Percentiles rank a stretch among this genome's conserved stretches.
Conservation (phyloP, 441 rosid genomes). For the Corymbia calophylla region DNA sequence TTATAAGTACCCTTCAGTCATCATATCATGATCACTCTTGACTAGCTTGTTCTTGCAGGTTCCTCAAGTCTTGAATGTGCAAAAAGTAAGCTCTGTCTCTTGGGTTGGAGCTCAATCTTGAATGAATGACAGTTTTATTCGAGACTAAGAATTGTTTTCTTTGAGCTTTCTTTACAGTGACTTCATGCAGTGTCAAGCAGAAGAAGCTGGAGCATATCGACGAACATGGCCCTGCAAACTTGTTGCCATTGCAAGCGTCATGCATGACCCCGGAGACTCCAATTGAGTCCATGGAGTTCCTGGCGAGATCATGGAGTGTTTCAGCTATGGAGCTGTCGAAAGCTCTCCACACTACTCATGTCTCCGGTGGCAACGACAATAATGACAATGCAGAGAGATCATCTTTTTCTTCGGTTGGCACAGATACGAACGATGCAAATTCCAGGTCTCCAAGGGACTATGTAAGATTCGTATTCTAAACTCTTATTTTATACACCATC, state of each 20-base stretch:
- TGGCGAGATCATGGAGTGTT: conserved; percentile 90
- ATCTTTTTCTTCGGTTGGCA: conserved; percentile 10
- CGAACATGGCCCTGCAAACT: conserved; percentile 45
- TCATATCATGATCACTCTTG: neutral
- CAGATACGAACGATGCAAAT: conserved; percentile 21
- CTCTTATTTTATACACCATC: neutral
- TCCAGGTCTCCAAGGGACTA: conserved; percentile 28
- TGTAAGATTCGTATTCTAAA: conserved; percentile 19
- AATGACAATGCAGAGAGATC: conserved; percentile 7
- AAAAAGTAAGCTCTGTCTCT: neutral
- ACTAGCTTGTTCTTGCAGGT: neutral
- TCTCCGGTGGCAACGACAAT: neutral
- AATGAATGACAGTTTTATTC: neutral
- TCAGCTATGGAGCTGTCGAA: conserved; percentile 77
- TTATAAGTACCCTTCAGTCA: neutral
- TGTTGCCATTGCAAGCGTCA: conserved; percentile 21
- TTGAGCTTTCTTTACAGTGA: conserved; percentile 28
- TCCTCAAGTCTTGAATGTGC: neutral
- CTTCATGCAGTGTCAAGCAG: conserved; percentile 34
- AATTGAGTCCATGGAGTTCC: conserved; percentile 89
- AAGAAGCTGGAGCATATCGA: conserved; percentile 73
- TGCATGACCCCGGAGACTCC: conserved; percentile 78
- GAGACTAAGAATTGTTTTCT: neutral
- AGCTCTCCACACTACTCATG: conserved; percentile 45
- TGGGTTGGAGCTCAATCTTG: neutral